Evolutionary conservation across 2,329 filamentous ascomycete species (phyloP).

Genomic region (Thielaviopsis musarum): DNA sequence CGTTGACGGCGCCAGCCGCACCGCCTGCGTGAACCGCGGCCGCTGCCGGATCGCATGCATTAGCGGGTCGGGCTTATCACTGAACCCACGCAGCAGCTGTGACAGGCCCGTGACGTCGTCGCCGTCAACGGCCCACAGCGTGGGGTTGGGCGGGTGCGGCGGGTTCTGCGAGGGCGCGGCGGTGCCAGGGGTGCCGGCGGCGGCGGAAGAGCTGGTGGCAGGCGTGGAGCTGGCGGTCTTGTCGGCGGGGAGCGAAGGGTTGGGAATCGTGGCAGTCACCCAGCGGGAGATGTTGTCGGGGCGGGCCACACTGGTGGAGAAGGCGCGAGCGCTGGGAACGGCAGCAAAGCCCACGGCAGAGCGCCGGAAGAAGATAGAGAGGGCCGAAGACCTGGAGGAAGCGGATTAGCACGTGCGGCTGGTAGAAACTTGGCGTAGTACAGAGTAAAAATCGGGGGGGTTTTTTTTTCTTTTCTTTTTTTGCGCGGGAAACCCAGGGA

Average conservation of each 20-base stretch:
- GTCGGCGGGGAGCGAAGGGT: not conserved
- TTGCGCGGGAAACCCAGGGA: not conserved
- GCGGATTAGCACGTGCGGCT: not conserved
- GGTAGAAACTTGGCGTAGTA: not conserved
- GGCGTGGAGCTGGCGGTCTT: not conserved
- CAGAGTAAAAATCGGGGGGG: not conserved
- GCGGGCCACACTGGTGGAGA: constrained; percentile 1
- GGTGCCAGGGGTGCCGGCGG: not conserved
- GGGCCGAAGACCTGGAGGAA: constrained; percentile 1
- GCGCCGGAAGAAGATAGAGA: constrained; percentile 6
- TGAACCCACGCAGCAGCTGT: not conserved
- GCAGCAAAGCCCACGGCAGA: not conserved
- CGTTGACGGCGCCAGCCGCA: constrained; percentile 25
- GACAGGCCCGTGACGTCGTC: constrained; percentile 22
- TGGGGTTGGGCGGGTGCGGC: constrained; percentile 8
- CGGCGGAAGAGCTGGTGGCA: not conserved
- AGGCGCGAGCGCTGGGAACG: not conserved
- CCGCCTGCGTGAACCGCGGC: constrained; percentile 13
- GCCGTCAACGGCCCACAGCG: constrained; percentile 8
- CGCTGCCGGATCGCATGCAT: not conserved
- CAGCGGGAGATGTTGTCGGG: not conserved
- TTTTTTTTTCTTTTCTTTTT: not conserved
- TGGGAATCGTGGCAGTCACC: constrained; percentile 9
- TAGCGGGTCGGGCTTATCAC: not conserved
- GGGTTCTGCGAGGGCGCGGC: not conserved